phyloP scores from a whole-genome alignment of 1,284 basidiomycete genomes.

The Boletus mariae region DNA sequence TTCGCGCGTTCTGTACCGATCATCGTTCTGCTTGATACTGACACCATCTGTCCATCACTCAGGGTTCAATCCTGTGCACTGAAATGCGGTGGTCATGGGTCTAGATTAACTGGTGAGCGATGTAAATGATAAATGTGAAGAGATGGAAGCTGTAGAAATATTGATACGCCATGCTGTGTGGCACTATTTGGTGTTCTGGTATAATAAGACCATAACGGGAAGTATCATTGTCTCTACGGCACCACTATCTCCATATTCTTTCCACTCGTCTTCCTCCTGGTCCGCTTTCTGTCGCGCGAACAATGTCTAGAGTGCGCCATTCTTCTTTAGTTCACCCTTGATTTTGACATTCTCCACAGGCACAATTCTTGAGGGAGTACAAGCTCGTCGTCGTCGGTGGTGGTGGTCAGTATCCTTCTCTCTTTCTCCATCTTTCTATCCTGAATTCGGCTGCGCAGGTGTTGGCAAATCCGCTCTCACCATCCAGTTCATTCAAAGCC shows the following conservation, averaged over 20 bases:
- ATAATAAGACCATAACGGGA: constrained; percentile 14
- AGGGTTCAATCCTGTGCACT: background rate
- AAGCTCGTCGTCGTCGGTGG: constrained; percentile 97
- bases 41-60: too few species aligned
- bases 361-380: constrained; percentile 92
- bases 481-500: constrained; percentile 96
- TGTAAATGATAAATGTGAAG: too few species aligned
- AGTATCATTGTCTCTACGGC: constrained; percentile 3
- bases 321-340: background rate
- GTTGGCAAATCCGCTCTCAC: constrained; percentile 97
- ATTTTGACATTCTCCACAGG: constrained; percentile 44
- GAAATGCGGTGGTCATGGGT: too few species aligned
- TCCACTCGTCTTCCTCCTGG: background rate
- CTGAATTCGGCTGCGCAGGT: constrained; percentile 46
- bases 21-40: too few species aligned
- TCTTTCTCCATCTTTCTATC: background rate
- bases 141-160: too few species aligned
- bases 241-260: constrained; percentile 16
- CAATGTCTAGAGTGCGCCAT: constrained; percentile 32
- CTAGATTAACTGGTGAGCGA: too few species aligned
- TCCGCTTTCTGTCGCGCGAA: constrained; percentile 1
- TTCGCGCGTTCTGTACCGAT: too few species aligned
- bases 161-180: constrained; percentile 7
- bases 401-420: constrained; percentile 66
- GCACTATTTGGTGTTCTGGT: constrained; percentile 25